These are phyloP conservation scores for Fusarium clavum DNA, from an alignment of 2,329 filamentous ascomycete species.

Conservation along the genomic window DNA sequence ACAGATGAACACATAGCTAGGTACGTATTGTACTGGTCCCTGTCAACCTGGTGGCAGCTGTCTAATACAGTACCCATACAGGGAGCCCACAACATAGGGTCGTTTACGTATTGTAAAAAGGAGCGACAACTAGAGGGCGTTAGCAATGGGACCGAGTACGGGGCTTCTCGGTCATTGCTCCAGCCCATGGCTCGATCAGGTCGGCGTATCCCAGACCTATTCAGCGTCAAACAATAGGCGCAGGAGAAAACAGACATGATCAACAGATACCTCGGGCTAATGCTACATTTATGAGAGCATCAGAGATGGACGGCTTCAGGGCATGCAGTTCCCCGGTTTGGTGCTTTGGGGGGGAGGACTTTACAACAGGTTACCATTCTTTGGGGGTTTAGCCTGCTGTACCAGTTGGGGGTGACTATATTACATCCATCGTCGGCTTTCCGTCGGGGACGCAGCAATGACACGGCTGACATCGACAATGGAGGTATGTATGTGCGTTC, in stretches of 20 bases:
- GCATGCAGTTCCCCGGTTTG: slow-evolving; percentile 42
- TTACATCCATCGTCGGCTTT: slow-evolving; percentile 21
- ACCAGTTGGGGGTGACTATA: slow-evolving; percentile 37
- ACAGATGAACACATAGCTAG: slow-evolving; percentile 22
- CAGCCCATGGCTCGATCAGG: slow-evolving; percentile 24
- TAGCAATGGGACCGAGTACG: slow-evolving; percentile 21
- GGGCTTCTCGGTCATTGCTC: neutral
- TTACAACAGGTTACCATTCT: slow-evolving; percentile 19
- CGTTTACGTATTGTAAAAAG: slow-evolving; percentile 8
- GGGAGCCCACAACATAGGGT: slow-evolving; percentile 30
- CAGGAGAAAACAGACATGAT: slow-evolving; percentile 32
- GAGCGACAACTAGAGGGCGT: neutral
- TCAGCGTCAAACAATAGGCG: slow-evolving; percentile 27
- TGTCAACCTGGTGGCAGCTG: slow-evolving; percentile 29
- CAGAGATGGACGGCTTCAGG: slow-evolving; percentile 34
- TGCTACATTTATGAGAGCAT: slow-evolving; percentile 7
- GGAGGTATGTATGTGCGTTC: slow-evolving; percentile 13
- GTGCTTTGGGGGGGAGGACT: slow-evolving; percentile 39
- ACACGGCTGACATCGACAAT: slow-evolving; percentile 21
- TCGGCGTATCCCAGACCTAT: slow-evolving; percentile 16
- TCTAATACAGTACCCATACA: slow-evolving; percentile 35
- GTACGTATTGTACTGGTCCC: slow-evolving; percentile 25
- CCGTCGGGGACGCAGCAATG: slow-evolving; percentile 39
- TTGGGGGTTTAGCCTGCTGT: slow-evolving; percentile 36
- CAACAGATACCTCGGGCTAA: slow-evolving; percentile 37